These are phyloP conservation scores for Novymonas esmeraldas DNA, from an alignment of 208 protist genomes.

Conservation along the genomic window DNA sequence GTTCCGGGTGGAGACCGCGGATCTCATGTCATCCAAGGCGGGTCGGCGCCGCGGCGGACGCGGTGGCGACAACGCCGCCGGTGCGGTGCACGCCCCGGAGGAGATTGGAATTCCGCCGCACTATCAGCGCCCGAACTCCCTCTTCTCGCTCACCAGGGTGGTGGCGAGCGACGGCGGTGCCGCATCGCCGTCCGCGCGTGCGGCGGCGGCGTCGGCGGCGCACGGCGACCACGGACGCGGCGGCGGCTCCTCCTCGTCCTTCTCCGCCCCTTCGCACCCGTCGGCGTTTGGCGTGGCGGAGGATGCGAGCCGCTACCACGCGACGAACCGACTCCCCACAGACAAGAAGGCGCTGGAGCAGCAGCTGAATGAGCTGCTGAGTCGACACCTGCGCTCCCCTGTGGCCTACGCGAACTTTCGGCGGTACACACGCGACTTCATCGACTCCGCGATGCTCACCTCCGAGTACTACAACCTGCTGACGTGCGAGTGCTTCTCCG, in stretches of 20 bases:
- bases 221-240: not conserved
- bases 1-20: conserved; percentile 50
- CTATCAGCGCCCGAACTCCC: conserved; percentile 31
- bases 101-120: conserved; percentile 56
- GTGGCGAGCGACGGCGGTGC: not conserved
- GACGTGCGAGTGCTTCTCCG: conserved; percentile 48
- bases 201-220: conserved; percentile 18
- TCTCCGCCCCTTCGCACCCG: no score
- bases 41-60: conserved; percentile 13
- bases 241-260: not conserved
- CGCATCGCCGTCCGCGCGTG: not conserved
- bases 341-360: conserved; percentile 39
- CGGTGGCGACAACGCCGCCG: conserved; percentile 7
- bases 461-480: conserved; percentile 76
- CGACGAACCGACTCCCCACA: conserved; percentile 38
- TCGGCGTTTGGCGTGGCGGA: conserved; percentile 52
- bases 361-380: conserved; percentile 48
- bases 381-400: conserved; percentile 42
- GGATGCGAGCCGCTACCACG: conserved; percentile 37
- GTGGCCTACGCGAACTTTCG: conserved; percentile 49
- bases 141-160: conserved; percentile 12
- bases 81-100: conserved; percentile 28
- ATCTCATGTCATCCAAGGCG: conserved; percentile 52
- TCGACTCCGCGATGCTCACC: conserved; percentile 58
- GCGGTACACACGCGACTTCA: conserved; percentile 60